These are phyloP conservation scores for Exophiala aquamarina DNA, from an alignment of 2,329 filamentous ascomycete genomes.

Conservation along the genomic window DNA sequence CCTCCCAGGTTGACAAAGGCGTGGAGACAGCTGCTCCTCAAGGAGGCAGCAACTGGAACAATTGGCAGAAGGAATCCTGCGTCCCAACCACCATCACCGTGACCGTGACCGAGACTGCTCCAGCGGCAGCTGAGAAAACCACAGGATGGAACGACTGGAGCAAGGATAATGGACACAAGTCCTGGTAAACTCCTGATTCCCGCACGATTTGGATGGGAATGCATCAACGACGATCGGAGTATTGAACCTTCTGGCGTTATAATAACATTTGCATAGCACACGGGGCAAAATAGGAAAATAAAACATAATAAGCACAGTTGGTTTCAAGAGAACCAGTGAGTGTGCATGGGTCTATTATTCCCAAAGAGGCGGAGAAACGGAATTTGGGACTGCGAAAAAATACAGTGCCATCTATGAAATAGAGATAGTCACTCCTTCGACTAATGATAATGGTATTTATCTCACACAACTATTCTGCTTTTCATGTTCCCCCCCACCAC, in stretches of 20 bases:
- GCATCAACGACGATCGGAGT: not conserved
- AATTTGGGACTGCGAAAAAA: no score
- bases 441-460: no score
- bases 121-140: not conserved
- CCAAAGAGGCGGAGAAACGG: no score
- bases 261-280: not conserved
- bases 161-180: not conserved
- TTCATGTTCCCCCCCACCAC: no score
- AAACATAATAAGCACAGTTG: no score
- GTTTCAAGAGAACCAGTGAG: no score
- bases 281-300: no score
- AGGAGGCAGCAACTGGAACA: not conserved
- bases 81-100: not conserved
- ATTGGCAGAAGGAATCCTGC: not conserved
- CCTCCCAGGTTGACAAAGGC: not conserved
- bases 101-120: constrained; percentile 1
- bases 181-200: not conserved
- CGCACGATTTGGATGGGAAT: not conserved
- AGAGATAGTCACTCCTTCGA: no score
- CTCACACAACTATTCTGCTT: no score
- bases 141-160: not conserved
- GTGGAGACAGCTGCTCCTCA: not conserved
- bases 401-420: no score
- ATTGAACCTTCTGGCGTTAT: not conserved
- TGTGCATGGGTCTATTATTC: no score